A percentile compares a stretch with the other conserved stretches of the same genome.
Evolutionary conservation across 208 protist species (phyloP).

Genomic region (Strigomonas culicis): DNA sequence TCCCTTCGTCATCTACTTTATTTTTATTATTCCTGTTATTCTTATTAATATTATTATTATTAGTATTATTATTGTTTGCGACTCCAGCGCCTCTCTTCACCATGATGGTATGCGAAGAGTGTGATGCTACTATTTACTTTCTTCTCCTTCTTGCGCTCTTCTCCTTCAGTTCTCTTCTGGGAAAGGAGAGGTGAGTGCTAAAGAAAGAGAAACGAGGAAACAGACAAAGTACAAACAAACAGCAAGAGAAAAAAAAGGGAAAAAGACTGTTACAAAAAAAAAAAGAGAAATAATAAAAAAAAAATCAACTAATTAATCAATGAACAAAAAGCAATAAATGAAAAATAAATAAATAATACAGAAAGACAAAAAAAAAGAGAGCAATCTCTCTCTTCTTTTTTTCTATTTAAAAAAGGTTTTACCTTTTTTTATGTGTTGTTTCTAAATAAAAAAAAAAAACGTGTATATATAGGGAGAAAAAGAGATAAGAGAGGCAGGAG

Average conservation of each 20-base stretch:
- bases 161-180: neutral
- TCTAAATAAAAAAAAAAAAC: neutral
- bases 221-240: neutral
- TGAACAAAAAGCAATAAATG: neutral
- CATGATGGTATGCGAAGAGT: no score
- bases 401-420: no score
- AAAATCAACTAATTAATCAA: neutral
- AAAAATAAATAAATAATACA: slow-evolving; percentile 1
- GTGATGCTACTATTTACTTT: slow-evolving; percentile 7
- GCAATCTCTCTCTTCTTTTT: no score
- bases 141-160: neutral
- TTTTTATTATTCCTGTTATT: neutral
- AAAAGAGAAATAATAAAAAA: slow-evolving; percentile 10
- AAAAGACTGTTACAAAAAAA: slow-evolving; percentile 2
- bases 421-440: neutral
- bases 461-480: neutral
- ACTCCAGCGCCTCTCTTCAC: neutral
- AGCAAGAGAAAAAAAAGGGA: neutral
- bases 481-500: neutral
- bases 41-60: neutral
- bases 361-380: neutral
- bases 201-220: neutral
- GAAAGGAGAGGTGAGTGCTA: slow-evolving; percentile 2
- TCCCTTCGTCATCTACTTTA: neutral
- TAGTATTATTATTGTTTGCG: neutral